Evolutionary conservation across 2,329 filamentous ascomycete species (phyloP).

Genomic region (Septoria linicola): DNA sequence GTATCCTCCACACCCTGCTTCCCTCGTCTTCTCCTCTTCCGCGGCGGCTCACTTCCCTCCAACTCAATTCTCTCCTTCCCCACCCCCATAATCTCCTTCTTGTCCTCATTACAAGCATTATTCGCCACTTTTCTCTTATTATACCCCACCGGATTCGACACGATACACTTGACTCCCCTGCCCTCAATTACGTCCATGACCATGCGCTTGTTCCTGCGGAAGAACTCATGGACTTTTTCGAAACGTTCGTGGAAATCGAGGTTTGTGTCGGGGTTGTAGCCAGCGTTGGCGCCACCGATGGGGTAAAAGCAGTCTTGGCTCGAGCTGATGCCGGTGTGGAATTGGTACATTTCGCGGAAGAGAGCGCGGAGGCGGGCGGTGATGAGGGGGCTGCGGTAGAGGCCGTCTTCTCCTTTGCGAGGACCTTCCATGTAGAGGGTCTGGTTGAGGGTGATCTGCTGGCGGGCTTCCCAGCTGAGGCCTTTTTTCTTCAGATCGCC

Average conservation of each 20-base stretch:
- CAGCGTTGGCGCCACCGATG: constrained; percentile 20
- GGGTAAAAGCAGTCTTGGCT: constrained; percentile 17
- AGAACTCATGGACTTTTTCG: constrained; percentile 12
- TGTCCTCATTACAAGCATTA: constrained; percentile 27
- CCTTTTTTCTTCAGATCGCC: background rate
- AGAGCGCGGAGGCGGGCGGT: constrained; percentile 25
- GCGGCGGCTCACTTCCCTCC: background rate
- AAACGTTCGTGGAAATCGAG: constrained; percentile 20
- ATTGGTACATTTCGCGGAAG: constrained; percentile 20
- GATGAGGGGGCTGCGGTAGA: constrained; percentile 15
- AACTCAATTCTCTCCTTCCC: constrained; percentile 17
- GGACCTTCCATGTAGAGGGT: constrained; percentile 16
- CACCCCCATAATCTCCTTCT: constrained; percentile 25
- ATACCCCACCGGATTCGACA: constrained; percentile 22
- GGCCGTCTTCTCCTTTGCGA: constrained; percentile 9
- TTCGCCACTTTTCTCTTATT: constrained; percentile 23
- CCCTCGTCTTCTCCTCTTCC: constrained; percentile 7
- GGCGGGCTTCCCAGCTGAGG: constrained; percentile 11
- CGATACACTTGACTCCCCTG: constrained; percentile 25
- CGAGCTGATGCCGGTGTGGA: constrained; percentile 14
- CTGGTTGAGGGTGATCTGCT: constrained; percentile 26
- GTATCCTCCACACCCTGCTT: background rate
- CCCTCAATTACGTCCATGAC: constrained; percentile 30
- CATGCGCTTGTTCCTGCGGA: constrained; percentile 19
- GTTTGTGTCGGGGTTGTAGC: constrained; percentile 18